Percentiles rank a stretch among this genome's conserved stretches.
Conservation (phyloP, 2,329 filamentous ascomycete genomes). For the Pestalotiopsis sp. region DNA sequence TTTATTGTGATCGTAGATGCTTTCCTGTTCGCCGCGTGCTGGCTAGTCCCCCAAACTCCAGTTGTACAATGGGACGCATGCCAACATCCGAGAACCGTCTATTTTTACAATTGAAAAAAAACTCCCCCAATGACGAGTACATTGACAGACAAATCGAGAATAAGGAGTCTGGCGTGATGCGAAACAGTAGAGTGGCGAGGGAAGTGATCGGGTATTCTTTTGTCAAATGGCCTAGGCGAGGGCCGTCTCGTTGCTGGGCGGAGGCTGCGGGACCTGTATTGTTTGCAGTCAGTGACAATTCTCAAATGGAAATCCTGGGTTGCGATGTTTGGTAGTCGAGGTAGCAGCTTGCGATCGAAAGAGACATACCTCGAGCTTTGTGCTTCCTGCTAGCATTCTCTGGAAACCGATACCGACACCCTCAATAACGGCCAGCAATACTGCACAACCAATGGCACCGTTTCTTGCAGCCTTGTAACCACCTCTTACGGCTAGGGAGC, state of each 20-base stretch:
- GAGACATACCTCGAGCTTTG: conserved; percentile 71
- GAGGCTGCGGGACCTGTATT: conserved; percentile 32
- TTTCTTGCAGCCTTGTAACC: conserved; percentile 91
- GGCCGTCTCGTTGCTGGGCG: conserved; percentile 32
- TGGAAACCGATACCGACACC: conserved; percentile 96
- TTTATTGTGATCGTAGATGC: conserved; percentile 18
- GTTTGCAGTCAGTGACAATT: not conserved
- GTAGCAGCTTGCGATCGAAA: not conserved
- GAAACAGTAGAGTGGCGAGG: conserved; percentile 30
- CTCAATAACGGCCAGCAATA: conserved; percentile 93
- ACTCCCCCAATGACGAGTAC: conserved; percentile 16
- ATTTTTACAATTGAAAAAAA: conserved; percentile 29
- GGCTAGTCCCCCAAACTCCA: conserved; percentile 15
- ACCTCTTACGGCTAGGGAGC: conserved; percentile 87
- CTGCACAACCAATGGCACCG: conserved; percentile 93
- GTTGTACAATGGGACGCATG: conserved; percentile 17
- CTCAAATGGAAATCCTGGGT: not conserved
- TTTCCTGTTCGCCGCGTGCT: conserved; percentile 16
- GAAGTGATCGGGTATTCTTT: not conserved
- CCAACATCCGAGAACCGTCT: conserved; percentile 22
- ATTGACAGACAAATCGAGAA: conserved; percentile 24
- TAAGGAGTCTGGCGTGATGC: conserved; percentile 22
- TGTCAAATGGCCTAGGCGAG: conserved; percentile 28
- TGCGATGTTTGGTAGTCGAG: not conserved
- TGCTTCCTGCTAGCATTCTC: conserved; percentile 90